These are phyloP conservation scores for Dryas alaskensis DNA, from an alignment of 306 rosid genomes.

Conservation along the genomic window DNA sequence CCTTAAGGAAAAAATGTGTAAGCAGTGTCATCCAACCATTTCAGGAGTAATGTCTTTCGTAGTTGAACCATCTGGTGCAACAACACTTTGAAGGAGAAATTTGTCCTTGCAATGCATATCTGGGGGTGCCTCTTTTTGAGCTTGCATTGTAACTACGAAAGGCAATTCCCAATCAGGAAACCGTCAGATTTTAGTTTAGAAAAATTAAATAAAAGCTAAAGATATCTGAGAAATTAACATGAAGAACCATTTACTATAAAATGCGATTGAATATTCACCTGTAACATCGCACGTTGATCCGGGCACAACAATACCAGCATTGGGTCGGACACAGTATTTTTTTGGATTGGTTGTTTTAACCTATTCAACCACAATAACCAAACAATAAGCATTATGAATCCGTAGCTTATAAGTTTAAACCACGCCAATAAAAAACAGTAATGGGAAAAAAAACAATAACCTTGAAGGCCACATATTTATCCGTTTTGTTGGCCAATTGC, in stretches of 20 bases:
- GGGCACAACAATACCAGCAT: constrained; percentile 44
- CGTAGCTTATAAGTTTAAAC: neutral
- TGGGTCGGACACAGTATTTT: constrained; percentile 50
- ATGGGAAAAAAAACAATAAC: constrained; percentile 20
- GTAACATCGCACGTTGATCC: constrained; percentile 38
- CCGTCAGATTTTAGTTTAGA: neutral
- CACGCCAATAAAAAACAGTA: neutral
- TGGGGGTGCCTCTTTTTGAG: constrained; percentile 36
- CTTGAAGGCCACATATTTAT: constrained; percentile 47
- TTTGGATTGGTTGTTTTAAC: constrained; percentile 50
- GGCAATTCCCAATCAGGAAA: constrained; percentile 11
- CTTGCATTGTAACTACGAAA: constrained; percentile 48
- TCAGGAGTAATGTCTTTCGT: constrained; percentile 40
- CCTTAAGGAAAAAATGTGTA: neutral
- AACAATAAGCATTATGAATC: neutral
- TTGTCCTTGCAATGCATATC: constrained; percentile 59
- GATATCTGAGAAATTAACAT: neutral
- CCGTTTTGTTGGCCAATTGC: constrained; percentile 49
- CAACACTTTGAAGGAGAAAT: constrained; percentile 52
- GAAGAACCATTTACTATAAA: neutral
- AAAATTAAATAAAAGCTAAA: no score
- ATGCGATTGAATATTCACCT: constrained; percentile 26
- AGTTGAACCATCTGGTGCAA: constrained; percentile 31
- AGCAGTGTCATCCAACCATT: constrained; percentile 36
- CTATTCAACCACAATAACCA: constrained; percentile 23